These are phyloP conservation scores for Artomyces pyxidatus DNA, from an alignment of 768 basidiomycete species.

Conservation along the genomic window DNA sequence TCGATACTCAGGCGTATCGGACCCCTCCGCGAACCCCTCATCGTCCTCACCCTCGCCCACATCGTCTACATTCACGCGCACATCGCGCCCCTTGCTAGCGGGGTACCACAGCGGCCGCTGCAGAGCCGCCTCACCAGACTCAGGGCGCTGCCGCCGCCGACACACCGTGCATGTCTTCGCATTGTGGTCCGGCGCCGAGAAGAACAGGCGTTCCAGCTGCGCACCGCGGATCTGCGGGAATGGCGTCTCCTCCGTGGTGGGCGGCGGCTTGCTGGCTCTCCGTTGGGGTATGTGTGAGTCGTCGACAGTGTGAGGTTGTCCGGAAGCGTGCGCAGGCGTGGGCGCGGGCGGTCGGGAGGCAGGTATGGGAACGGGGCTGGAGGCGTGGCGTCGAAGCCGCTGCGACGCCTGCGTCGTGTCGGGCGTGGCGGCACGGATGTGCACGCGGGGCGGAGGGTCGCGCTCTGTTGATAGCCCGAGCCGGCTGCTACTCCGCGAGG, in stretches of 20 bases:
- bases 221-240: conserved; percentile 82
- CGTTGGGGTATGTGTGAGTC: neutral
- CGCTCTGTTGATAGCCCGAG: neutral
- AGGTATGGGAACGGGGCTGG: neutral
- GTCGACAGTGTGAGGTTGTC: neutral
- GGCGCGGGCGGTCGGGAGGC: conserved; percentile 7
- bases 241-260: conserved; percentile 35
- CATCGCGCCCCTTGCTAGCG: conserved; percentile 14
- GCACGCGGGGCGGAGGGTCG: neutral
- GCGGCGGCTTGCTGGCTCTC: conserved; percentile 3
- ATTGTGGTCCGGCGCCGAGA: conserved; percentile 71
- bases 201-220: conserved; percentile 73
- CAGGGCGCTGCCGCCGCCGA: conserved; percentile 34
- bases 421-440: neutral
- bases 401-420: neutral
- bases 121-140: conserved; percentile 3
- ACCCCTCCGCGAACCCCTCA: conserved; percentile 17
- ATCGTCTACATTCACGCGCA: conserved; percentile 5
- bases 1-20: neutral
- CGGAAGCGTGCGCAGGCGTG: conserved; percentile 6
- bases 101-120: conserved; percentile 21
- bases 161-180: conserved; percentile 62
- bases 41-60: conserved; percentile 8
- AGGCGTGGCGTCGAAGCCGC: neutral
- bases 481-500: neutral